Evolutionary conservation across 2,329 filamentous ascomycete species (phyloP), one percentile per base, ranked within the genome.

Genomic region (Fusarium chlamydosporum): DNA sequence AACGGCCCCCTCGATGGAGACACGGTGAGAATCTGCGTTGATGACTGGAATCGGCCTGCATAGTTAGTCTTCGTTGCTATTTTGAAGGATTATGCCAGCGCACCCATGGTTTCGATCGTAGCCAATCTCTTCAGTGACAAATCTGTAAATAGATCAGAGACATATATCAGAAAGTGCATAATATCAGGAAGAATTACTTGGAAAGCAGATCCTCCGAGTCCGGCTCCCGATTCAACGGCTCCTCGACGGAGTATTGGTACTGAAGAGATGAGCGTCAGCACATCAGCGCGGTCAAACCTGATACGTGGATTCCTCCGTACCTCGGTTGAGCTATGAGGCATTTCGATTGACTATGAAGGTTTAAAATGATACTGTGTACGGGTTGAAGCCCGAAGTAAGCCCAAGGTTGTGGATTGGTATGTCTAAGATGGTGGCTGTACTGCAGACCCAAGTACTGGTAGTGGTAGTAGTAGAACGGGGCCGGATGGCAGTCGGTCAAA

Each of bases 91-190:
- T 18, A 16, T n/a, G 11, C 16, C 10, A 27, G 0, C 23, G 27
- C 26, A 43, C 42, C 42, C 42, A 45, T 45, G 42, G 13, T 45
- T 45, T 3, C 42, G 26, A 45, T 45, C 42, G 8, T 45, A 45
- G 8, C 42, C 42, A 29, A 45, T 45, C 4, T 45, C 16, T 16
- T 45, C 10, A 4, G 42, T 45, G 3, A 45, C 26, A 7, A 45
- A 45, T 3, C 42, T 35, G 11, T 5, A 18, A 35, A 35, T 13
- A 13, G 4, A 8, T 23, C 6, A 47, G 18, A 13, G 9, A 7
- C 9, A 11, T 15, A 5, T 6, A 16, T 16, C 9, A 7, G 7
- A 4, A n/a, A 8, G 3, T 11, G 11, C 4, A 4, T 12, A 10
- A 4, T 10, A 43, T 3, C 2, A 27, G n/a, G 16, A 12, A 10